Evolutionary conservation across 495 filamentous ascomycete genomes (phyloP).

Genomic region (Niebla homalea): DNA sequence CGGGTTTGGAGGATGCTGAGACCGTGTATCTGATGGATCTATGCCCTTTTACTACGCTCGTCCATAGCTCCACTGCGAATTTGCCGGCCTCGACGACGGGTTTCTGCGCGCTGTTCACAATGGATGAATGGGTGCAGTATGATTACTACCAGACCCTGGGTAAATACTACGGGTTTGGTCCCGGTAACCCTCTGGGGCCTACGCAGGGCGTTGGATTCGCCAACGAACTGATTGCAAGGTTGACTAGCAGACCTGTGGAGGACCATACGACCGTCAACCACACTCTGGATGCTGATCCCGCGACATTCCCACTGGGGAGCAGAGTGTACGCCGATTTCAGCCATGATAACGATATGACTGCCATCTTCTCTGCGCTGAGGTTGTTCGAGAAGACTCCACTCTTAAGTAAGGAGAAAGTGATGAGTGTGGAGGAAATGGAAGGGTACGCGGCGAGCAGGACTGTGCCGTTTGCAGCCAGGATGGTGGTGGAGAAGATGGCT

Average conservation of each 20-base stretch:
- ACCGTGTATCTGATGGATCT: slow-evolving; percentile 68
- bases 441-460: slow-evolving; percentile 60
- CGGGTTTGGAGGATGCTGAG: slow-evolving; percentile 39
- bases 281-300: slow-evolving; percentile 47
- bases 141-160: slow-evolving; percentile 61
- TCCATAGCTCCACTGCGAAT: slow-evolving; percentile 25
- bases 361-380: slow-evolving; percentile 58
- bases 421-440: slow-evolving; percentile 29
- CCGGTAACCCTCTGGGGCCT: slow-evolving; percentile 61
- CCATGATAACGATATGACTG: slow-evolving; percentile 74
- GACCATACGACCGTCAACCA: slow-evolving; percentile 60
- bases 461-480: slow-evolving; percentile 64
- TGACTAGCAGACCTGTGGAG: slow-evolving; percentile 50
- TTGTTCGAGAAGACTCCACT: slow-evolving; percentile 49
- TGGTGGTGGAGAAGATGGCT: slow-evolving; percentile 75
- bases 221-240: slow-evolving; percentile 71
- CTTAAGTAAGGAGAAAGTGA: slow-evolving; percentile 34
- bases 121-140: slow-evolving; percentile 57
- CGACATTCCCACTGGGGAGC: slow-evolving; percentile 55
- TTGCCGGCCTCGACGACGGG: not conserved
- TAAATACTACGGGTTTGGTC: slow-evolving; percentile 70
- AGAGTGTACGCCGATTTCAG: slow-evolving; percentile 71
- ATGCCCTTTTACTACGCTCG: slow-evolving; percentile 69
- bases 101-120: slow-evolving; percentile 62
- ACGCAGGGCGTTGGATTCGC: slow-evolving; percentile 75